Conservation (phyloP, 495 filamentous ascomycete genomes). For the Aspergillus cristatus region DNA sequence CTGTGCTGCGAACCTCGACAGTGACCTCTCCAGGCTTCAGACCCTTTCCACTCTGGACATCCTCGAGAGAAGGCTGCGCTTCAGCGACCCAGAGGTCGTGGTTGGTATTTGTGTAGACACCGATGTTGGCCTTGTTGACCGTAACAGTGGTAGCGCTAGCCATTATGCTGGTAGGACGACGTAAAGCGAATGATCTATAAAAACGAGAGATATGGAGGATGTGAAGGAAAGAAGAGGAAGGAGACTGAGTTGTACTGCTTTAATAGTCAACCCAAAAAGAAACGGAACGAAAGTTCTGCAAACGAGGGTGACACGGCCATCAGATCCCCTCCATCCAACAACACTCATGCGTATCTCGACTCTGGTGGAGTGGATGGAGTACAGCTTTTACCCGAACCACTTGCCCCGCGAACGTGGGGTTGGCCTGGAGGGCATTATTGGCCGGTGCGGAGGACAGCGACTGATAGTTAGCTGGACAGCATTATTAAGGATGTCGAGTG, state of each 20-base stretch:
- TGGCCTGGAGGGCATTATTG: too few relatives aligned
- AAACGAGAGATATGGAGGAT: conserved; percentile 4
- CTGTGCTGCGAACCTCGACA: conserved; percentile 76
- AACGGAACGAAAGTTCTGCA: conserved; percentile 1
- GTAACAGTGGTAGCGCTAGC: conserved; percentile 25
- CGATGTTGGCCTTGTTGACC: conserved; percentile 75
- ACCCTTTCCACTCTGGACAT: conserved; percentile 57
- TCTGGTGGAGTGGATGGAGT: too few relatives aligned
- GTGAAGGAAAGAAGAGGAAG: conserved; percentile 3
- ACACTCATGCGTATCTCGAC: too few relatives aligned
- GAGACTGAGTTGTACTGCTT: conserved; percentile 9
- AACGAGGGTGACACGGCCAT: too few relatives aligned
- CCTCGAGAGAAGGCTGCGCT: conserved; percentile 63
- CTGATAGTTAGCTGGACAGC: too few relatives aligned
- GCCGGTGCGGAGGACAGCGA: too few relatives aligned
- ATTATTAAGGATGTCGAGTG: too few relatives aligned
- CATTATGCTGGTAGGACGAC: conserved; percentile 16
- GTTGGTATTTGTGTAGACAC: conserved; percentile 85
- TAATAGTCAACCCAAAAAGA: conserved; percentile 9
- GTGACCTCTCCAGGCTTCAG: conserved; percentile 77
- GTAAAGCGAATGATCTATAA: conserved; percentile 1
- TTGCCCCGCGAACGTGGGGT: too few relatives aligned
- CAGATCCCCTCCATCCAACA: too few relatives aligned
- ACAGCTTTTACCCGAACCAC: too few relatives aligned
- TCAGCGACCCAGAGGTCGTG: conserved; percentile 88